Percentiles rank a stretch among this genome's conserved stretches.
These are phyloP conservation scores for Kockovaella imperatae DNA, from an alignment of 768 basidiomycete species.

Conservation along the genomic window DNA sequence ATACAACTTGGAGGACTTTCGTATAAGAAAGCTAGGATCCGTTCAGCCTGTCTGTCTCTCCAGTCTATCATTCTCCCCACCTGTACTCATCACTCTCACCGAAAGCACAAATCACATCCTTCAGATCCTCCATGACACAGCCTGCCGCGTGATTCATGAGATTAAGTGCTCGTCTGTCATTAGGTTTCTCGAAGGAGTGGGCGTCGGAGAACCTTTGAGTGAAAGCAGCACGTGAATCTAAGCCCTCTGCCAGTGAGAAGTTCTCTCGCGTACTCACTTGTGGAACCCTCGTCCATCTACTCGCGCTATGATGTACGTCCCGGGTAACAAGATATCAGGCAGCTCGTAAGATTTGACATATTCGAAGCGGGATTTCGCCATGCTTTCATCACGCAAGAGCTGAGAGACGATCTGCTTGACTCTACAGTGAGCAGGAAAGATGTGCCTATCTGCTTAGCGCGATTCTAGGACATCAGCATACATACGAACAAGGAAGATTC, in stretches of 20 bases:
- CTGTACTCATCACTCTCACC: slow-evolving; percentile 98
- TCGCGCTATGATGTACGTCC: slow-evolving; percentile 74
- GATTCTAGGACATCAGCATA: too few species aligned
- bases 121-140: slow-evolving; percentile 69
- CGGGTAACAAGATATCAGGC: slow-evolving; percentile 74
- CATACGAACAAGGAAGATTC: too few species aligned
- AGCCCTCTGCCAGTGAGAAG: background rate
- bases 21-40: slow-evolving; percentile 68
- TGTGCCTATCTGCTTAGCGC: too few species aligned
- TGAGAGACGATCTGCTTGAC: too few species aligned
- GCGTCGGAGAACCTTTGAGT: slow-evolving; percentile 66
- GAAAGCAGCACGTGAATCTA: background rate
- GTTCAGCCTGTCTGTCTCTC: background rate
- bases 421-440: too few species aligned
- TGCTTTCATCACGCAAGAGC: too few species aligned
- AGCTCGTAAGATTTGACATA: slow-evolving; percentile 87
- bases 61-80: slow-evolving; percentile 46
- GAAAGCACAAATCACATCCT: slow-evolving; percentile 78
- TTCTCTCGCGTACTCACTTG: slow-evolving; percentile 52
- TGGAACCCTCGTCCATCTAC: slow-evolving; percentile 93
- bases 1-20: slow-evolving; percentile 65
- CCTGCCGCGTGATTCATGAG: slow-evolving; percentile 89
- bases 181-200: slow-evolving; percentile 81
- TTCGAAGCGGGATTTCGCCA: slow-evolving; percentile 89
- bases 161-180: slow-evolving; percentile 73